These are phyloP conservation scores for Papilionanthe hybrid DNA, from an alignment of 116 monocot genomes.

Conservation along the genomic window DNA sequence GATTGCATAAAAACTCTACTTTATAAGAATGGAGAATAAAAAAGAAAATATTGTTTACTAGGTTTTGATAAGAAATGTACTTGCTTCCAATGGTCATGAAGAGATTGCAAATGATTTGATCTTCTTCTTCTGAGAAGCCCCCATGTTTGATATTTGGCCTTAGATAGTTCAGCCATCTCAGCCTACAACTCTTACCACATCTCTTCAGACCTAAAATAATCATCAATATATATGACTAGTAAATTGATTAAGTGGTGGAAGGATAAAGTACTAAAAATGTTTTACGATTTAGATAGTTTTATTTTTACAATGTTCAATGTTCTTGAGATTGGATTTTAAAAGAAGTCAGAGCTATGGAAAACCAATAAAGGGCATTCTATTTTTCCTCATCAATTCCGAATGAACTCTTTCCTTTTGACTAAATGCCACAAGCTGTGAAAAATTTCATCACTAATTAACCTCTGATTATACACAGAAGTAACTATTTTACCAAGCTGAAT, in stretches of 20 bases:
- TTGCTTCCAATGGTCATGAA: conserved; percentile 92
- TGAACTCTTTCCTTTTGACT: too few species aligned
- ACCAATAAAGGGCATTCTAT: not conserved
- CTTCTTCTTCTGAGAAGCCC: conserved; percentile 83
- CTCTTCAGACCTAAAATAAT: conserved; percentile 60
- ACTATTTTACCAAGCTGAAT: too few species aligned
- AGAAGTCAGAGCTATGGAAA: too few species aligned
- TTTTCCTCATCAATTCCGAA: too few species aligned
- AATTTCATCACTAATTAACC: too few species aligned
- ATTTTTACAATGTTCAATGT: too few species aligned
- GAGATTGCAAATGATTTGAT: conserved; percentile 71
- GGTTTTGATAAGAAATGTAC: conserved; percentile 15
- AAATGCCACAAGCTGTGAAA: too few species aligned
- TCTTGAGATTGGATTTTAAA: too few species aligned
- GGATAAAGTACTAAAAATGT: too few species aligned
- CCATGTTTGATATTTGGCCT: conserved; percentile 87
- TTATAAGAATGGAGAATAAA: not conserved
- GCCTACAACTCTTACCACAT: conserved; percentile 84
- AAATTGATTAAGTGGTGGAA: too few species aligned
- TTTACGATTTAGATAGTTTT: too few species aligned
- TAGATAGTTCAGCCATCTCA: conserved; percentile 88
- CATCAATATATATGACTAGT: not conserved
- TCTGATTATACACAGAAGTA: too few species aligned
- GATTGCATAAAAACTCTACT: not conserved
- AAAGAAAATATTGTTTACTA: not conserved